Base-by-base conservation (phyloP, 257 asterid species). In the Avicennia marina region DNA sequence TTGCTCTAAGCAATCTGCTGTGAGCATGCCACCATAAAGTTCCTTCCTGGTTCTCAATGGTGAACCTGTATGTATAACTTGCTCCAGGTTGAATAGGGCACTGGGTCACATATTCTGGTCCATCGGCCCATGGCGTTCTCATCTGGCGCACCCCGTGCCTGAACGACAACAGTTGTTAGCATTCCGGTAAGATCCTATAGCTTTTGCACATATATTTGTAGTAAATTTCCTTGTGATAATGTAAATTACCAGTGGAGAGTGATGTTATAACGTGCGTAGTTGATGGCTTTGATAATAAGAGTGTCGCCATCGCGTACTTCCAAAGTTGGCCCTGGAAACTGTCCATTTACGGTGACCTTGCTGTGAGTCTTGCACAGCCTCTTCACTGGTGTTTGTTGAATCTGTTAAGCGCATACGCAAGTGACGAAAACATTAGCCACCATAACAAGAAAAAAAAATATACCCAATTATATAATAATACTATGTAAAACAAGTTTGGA, bases 221-320 rank as follows among this genome's bases (percentile, higher is more conserved):
- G n/a, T n/a, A n/a, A n/a, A n/a, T n/a, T n/a, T n/a, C n/a, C n/a
- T n/a, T n/a, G n/a, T n/a, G n/a, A n/a, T n/a, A n/a, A n/a, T n/a
- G n/a, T n/a, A n/a, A n/a, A n/a, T n/a, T 78, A 87, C 94, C 95
- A 84, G 33, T 87, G 95, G 54, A 87, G 69, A 20, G 94, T 62
- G 65, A 87, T 76, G 2, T 81, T 87, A 76, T 84, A 79, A 38
- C 70, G 82, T 2, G 83, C 94, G 24, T 46, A 58, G 60, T 87
- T 84, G 4, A 67, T n/a, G 72, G 72, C 95, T 18, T 61, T 84
- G 69, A 87, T 66, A 25, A 73, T 66, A 12, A 87, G 72, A 1
- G 76, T 66, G 60, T 87, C 94, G 3, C 94, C 94, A 16, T 84
- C 62, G 40, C 85, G 69, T 2, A 55, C 90, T 8, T 51, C 64